These are phyloP conservation scores for Straminergon stramineum DNA, from an alignment of 225 moss, liverwort and hornwort species.

Conservation along the genomic window DNA sequence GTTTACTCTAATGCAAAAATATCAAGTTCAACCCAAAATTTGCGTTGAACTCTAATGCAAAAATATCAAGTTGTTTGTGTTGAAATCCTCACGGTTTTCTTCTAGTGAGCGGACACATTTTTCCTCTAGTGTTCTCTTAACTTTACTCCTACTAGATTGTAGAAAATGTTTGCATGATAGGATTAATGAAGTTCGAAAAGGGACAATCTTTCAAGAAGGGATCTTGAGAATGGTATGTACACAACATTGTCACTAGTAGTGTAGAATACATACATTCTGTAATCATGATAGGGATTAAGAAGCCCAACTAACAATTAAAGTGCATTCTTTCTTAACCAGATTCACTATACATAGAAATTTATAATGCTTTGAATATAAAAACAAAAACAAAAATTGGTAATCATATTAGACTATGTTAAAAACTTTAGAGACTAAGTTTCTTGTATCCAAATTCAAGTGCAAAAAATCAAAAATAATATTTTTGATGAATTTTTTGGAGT, in stretches of 20 bases:
- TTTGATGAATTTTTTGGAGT: too few relatives aligned
- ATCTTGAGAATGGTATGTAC: background rate
- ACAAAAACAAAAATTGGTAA: background rate
- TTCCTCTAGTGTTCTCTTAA: too few relatives aligned
- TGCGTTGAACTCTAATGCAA: too few relatives aligned
- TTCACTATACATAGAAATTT: background rate
- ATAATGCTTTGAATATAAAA: background rate
- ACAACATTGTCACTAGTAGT: background rate
- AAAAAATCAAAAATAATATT: too few relatives aligned
- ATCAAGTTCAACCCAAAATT: too few relatives aligned
- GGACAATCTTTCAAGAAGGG: background rate
- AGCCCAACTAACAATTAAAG: background rate
- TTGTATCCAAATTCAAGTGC: too few relatives aligned
- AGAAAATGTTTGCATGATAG: too few relatives aligned
- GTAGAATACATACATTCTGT: fast-evolving
- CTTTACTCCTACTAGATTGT: too few relatives aligned
- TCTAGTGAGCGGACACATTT: too few relatives aligned
- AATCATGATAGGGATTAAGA: background rate
- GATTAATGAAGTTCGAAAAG: background rate
- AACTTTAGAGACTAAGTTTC: background rate
- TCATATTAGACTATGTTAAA: background rate
- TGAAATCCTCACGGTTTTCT: too few relatives aligned
- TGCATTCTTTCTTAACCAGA: background rate
- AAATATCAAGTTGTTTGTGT: too few relatives aligned
- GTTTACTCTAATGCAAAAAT: too few relatives aligned